Conservation (phyloP, 2,329 filamentous ascomycete genomes). For the Truncatella angustata region DNA sequence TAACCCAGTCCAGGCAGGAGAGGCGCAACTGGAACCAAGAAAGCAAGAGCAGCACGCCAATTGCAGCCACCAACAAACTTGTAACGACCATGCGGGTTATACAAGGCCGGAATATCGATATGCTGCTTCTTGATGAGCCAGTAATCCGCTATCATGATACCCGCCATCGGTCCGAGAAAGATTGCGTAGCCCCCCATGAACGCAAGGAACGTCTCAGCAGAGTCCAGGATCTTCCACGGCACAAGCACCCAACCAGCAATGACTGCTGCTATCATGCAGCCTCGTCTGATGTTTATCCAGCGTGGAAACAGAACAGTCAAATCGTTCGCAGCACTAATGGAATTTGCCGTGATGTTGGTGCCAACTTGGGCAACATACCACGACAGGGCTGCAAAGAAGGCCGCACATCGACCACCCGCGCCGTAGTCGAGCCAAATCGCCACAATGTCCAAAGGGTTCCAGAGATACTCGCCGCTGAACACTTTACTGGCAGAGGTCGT, state of each 20-base stretch:
- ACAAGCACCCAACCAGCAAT: slow-evolving; percentile 57
- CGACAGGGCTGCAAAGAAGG: slow-evolving; percentile 46
- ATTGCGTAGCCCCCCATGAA: slow-evolving; percentile 62
- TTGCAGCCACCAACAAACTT: slow-evolving; percentile 46
- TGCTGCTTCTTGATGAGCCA: slow-evolving; percentile 56
- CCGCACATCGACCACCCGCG: slow-evolving; percentile 38
- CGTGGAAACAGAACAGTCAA: slow-evolving; percentile 52
- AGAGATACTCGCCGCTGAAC: slow-evolving; percentile 49
- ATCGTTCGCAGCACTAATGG: slow-evolving; percentile 53
- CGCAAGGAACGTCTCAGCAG: slow-evolving; percentile 55
- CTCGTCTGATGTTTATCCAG: slow-evolving; percentile 55
- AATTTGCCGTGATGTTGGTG: slow-evolving; percentile 57
- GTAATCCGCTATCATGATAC: slow-evolving; percentile 59
- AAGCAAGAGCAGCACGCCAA: slow-evolving; percentile 57
- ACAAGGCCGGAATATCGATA: slow-evolving; percentile 39
- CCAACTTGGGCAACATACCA: slow-evolving; percentile 56
- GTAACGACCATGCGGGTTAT: slow-evolving; percentile 43
- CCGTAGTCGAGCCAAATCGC: slow-evolving; percentile 42
- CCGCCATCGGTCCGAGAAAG: slow-evolving; percentile 63
- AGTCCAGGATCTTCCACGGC: slow-evolving; percentile 64
- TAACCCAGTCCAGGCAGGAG: slow-evolving; percentile 53
- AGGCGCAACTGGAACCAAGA: slow-evolving; percentile 55
- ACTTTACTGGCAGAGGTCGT: slow-evolving; percentile 53
- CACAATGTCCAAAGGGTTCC: slow-evolving; percentile 48
- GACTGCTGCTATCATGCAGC: slow-evolving; percentile 52